phyloP scores from a whole-genome alignment of 2,329 filamentous ascomycete genomes.

The Helotiales sp. region DNA sequence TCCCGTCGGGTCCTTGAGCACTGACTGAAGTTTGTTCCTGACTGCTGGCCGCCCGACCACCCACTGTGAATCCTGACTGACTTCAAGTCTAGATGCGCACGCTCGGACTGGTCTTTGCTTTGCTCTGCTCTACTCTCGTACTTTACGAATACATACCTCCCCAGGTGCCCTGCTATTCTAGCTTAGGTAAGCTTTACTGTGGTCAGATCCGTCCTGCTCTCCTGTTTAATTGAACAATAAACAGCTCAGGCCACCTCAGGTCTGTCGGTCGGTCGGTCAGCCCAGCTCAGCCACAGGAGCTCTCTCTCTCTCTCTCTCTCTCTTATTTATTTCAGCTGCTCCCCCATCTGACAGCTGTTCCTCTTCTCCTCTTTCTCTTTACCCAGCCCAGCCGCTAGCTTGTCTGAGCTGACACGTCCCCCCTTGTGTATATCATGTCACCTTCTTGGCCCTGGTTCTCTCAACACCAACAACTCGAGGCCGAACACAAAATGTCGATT shows the following conservation, averaged over 20 bases:
- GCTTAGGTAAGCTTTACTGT: too few relatives aligned
- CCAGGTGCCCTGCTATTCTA: not conserved
- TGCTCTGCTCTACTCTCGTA: too few relatives aligned
- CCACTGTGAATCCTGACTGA: too few relatives aligned
- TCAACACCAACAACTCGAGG: slow-evolving; percentile 10
- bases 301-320: not conserved
- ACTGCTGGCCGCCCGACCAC: too few relatives aligned
- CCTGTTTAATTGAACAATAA: slow-evolving; percentile 8
- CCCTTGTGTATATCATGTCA: slow-evolving; percentile 8
- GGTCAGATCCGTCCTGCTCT: too few relatives aligned
- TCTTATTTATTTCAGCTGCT: not conserved
- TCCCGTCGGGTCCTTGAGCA: too few relatives aligned
- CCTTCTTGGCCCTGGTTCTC: slow-evolving; percentile 1
- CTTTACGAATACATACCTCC: too few relatives aligned
- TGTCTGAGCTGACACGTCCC: not conserved
- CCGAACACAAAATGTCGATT: slow-evolving; percentile 5
- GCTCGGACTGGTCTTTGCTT: too few relatives aligned
- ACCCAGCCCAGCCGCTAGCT: not conserved
- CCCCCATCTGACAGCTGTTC: not conserved
- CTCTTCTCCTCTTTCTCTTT: not conserved
- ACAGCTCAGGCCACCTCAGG: not conserved
- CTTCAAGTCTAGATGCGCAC: too few relatives aligned
- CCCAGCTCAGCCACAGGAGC: not conserved
- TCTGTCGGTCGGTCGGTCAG: too few relatives aligned
- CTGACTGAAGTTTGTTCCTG: too few relatives aligned